Percentiles rank a stretch among this genome's conserved stretches.
These are phyloP conservation scores for Rhodotorula sp. DNA, from an alignment of 1,284 basidiomycete genomes.

Conservation along the genomic window DNA sequence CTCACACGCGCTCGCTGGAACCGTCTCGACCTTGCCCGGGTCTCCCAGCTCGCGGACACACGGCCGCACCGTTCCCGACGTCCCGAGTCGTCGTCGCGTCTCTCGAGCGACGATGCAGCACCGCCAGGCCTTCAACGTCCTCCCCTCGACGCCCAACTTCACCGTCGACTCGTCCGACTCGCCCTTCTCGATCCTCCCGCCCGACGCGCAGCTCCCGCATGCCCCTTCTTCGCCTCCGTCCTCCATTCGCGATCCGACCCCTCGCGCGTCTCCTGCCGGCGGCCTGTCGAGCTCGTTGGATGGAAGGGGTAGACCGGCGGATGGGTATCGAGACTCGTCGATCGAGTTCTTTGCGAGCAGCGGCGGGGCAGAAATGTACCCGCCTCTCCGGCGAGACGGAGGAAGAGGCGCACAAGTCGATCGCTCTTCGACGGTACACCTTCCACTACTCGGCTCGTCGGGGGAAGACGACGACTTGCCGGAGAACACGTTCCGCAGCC, in stretches of 20 bases:
- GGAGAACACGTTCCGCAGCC: neutral
- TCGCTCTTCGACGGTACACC: constrained; percentile 10
- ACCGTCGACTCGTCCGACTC: neutral
- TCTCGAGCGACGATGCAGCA: neutral
- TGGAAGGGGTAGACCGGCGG: neutral
- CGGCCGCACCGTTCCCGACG: too few species aligned
- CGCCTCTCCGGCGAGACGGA: neutral
- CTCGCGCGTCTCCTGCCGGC: neutral
- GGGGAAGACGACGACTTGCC: constrained; percentile 7
- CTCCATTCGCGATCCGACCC: neutral
- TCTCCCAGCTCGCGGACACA: too few species aligned
- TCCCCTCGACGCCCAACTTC: constrained; percentile 15
- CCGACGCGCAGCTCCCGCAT: neutral
- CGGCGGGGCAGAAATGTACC: constrained; percentile 1
- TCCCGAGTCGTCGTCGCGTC: too few species aligned
- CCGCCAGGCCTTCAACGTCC: constrained; percentile 1
- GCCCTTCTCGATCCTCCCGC: neutral
- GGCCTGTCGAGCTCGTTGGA: too few species aligned
- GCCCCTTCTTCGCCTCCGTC: neutral
- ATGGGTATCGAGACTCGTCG: neutral
- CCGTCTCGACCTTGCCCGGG: too few species aligned
- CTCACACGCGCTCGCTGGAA: too few species aligned
- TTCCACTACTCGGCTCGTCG: constrained; percentile 15
- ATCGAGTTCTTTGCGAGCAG: neutral
- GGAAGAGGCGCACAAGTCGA: neutral